Conservation (phyloP, 441 rosid genomes). For the Eruca vesicaria region DNA sequence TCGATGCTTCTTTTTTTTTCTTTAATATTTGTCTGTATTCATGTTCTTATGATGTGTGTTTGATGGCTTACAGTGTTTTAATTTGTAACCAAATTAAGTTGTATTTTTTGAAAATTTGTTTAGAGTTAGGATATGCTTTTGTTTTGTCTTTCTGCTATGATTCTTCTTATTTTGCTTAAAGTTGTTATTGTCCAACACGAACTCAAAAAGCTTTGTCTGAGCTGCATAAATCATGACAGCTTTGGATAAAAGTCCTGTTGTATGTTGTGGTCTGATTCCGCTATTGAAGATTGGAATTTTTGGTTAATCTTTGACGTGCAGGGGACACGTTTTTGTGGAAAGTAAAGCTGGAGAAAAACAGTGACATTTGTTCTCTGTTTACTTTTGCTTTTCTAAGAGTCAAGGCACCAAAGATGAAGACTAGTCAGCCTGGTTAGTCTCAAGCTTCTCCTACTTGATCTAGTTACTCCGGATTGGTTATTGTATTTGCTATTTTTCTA, state of each 20-base stretch:
- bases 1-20: neutral
- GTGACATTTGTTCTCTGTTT: constrained; percentile 36
- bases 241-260: neutral
- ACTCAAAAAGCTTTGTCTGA: neutral
- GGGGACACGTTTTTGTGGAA: neutral
- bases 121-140: neutral
- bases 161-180: neutral
- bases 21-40: too few species aligned
- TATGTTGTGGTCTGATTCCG: neutral
- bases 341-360: constrained; percentile 36
- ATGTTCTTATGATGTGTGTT: too few species aligned
- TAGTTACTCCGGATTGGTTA: neutral
- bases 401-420: constrained; percentile 39
- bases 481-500: neutral
- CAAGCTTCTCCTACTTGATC: constrained; percentile 1
- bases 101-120: too few species aligned
- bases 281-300: constrained; percentile 10
- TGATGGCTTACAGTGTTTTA: too few species aligned
- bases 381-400: constrained; percentile 26
- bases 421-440: constrained; percentile 53
- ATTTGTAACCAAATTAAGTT: too few species aligned
- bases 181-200: neutral
- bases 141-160: neutral
- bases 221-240: neutral
- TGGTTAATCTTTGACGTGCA: constrained; percentile 30